Percentiles rank a stretch among this genome's conserved stretches.
phyloP scores from a whole-genome alignment of 139 green algal species.

The Coelastrella sp. region DNA sequence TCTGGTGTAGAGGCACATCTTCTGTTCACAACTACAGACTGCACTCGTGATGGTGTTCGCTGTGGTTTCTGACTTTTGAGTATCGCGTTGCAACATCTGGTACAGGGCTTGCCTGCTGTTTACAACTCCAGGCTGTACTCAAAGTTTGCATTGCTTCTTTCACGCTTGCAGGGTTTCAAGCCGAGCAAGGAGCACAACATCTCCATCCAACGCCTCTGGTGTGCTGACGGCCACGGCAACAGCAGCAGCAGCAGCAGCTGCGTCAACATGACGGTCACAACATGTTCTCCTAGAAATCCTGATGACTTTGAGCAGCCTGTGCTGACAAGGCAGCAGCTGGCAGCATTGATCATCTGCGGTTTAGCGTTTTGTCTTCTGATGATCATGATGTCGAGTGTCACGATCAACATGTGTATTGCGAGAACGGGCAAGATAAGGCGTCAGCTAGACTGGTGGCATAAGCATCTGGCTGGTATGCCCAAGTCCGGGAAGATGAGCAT shows the following conservation, averaged over 20 bases:
- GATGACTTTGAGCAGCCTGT: background rate
- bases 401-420: slow-evolving; percentile 25
- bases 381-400: slow-evolving; percentile 11
- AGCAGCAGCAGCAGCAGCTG: background rate
- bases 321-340: background rate
- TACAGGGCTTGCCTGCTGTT: background rate
- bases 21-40: too few species aligned
- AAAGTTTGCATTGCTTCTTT: too few species aligned
- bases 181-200: background rate
- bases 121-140: background rate
- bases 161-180: background rate
- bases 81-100: too few species aligned
- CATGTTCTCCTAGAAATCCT: too few species aligned
- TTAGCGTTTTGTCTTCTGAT: background rate
- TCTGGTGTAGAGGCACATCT: too few species aligned
- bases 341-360: background rate
- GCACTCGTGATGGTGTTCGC: too few species aligned
- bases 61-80: too few species aligned
- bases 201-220: background rate
- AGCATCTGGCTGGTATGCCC: slow-evolving; percentile 61
- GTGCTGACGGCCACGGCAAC: background rate
- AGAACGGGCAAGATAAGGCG: slow-evolving; percentile 26
- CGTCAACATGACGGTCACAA: too few species aligned
- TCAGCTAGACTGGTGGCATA: slow-evolving; percentile 32
- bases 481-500: slow-evolving; percentile 57